phyloP scores from a whole-genome alignment of 1,139 yeast genomes.

The Pichia sp. region DNA sequence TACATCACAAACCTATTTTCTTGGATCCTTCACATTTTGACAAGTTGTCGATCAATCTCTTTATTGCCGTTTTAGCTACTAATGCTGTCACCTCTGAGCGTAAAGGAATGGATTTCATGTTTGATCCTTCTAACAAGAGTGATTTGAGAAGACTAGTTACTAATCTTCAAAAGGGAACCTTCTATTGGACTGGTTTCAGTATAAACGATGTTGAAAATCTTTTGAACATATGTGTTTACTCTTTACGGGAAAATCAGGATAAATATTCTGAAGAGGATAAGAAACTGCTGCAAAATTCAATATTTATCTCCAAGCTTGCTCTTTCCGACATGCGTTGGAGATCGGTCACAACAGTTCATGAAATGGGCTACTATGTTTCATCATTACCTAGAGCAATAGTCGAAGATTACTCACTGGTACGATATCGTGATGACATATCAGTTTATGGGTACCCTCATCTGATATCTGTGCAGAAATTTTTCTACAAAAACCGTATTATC shows the following conservation, averaged over 20 bases:
- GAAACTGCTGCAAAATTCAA: slow-evolving; percentile 38
- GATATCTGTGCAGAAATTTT: slow-evolving; percentile 48
- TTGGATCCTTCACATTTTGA: slow-evolving; percentile 60
- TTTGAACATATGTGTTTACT: slow-evolving; percentile 44
- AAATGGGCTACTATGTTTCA: slow-evolving; percentile 52
- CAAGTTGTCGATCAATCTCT: slow-evolving; percentile 54
- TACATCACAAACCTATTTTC: slow-evolving; percentile 54
- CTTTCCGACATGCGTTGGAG: slow-evolving; percentile 52
- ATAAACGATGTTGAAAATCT: slow-evolving; percentile 51
- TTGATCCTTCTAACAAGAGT: slow-evolving; percentile 52
- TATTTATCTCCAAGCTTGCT: slow-evolving; percentile 45
- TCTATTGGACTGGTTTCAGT: slow-evolving; percentile 71
- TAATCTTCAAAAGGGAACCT: slow-evolving; percentile 62
- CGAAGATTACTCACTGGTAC: slow-evolving; percentile 43
- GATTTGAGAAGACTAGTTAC: slow-evolving; percentile 54
- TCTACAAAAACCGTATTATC: slow-evolving; percentile 48
- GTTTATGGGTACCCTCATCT: slow-evolving; percentile 61
- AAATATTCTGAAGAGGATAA: slow-evolving; percentile 38
- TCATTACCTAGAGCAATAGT: slow-evolving; percentile 42
- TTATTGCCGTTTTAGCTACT: slow-evolving; percentile 62
- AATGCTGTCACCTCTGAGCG: slow-evolving; percentile 73
- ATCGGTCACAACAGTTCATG: slow-evolving; percentile 52
- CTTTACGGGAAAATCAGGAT: slow-evolving; percentile 36
- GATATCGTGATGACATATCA: slow-evolving; percentile 30
- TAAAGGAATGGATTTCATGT: slow-evolving; percentile 64